Evolutionary conservation across 768 basidiomycete genomes (phyloP), one percentile per base, ranked within the genome.

Genomic region (Agaricus sinodeliciosus): DNA sequence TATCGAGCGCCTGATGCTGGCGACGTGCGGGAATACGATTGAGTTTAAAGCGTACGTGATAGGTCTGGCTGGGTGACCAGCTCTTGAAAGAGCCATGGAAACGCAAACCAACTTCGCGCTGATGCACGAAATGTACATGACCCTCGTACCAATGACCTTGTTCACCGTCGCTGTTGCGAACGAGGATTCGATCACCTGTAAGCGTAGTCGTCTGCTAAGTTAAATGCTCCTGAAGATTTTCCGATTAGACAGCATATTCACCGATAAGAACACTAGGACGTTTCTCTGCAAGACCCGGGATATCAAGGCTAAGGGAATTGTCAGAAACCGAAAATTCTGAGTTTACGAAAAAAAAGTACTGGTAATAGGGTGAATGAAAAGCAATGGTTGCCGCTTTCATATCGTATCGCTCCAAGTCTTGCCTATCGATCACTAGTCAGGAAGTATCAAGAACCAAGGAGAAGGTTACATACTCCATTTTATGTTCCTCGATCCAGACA

Each of bases 61-160:
- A 84, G 0, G 47, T 65, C 36, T 72, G 68, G 3, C 68, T 67
- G 7, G 63, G 49, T 1, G 59, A 55, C 60, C 64, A 68, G 4
- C 61, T 64, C n/a, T 56, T 56, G 63, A 85, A 86, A 3, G 69
- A 68, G 0, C 55, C 41, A 40, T 73, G 65, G 57, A 85, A 81
- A 15, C 70, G 65, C 0, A 87, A 68, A 0, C 72, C 74, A 7
- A 87, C 79, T 63, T 77, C 71, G 9, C 68, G 65, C 54, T 74
- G 64, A 34, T 67, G 72, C 8, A 84, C 71, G 4, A 70, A 61
- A 48, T 82, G 81, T 3, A 85, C 83, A 37, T 72, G 71, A 11
- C 84, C 84, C 62, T 79, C 76, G 51, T 67, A 81, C 81, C 81
- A 85, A 22, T 71, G 71, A 0, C 74, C 76, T n/a, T 64, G 54